Evolutionary conservation across 768 basidiomycete species (phyloP), one percentile per base, ranked within the genome.

Genomic region (Tulasnella sp.): DNA sequence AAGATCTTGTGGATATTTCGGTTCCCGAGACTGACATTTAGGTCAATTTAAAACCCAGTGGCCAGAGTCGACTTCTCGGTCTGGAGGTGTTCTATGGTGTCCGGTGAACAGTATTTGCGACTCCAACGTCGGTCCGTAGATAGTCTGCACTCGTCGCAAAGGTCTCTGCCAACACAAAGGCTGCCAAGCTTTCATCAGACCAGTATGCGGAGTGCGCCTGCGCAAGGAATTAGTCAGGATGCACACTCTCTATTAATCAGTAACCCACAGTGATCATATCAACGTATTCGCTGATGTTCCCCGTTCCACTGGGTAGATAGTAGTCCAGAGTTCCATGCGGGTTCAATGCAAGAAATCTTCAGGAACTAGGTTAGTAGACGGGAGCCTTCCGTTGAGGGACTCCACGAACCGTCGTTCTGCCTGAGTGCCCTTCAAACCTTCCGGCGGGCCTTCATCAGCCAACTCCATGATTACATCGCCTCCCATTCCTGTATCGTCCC

Each of bases 321-420:
- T 84, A 85, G 77, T 85, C 85, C 7, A 86, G 76, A 71, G 84
- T 85, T 2, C 85, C 85, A 78, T 85, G 85, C 3, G 84, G 85
- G 73, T 86, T 86, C 54, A 86, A 78, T 0, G 85, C 85, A 12
- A 80, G 81, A 78, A 86, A 85, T n/a, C 85, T 80, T n/a, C 34
- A 54, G 7, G 17, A 36, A 34, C 3, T 38, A n/a, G 70, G 75
- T 40, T 22, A 69, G 36, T 15, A 37, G 36, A 6, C 29, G 6
- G 2, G 52, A 17, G 31, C 19, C 29, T 37, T 17, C 11, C 12
- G 67, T 70, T 6, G n/a, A 74, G 15, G 49, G n/a, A 22, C 31
- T 12, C n/a, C 7, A 58, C 77, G 29, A 67, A 79, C 81, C 81
- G 79, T 37, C 81, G 75, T 70, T 81, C 81, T 22, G 79, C 79